These are phyloP conservation scores for Pterocarpus macrocarpus DNA, from an alignment of 306 rosid species.

Conservation along the genomic window DNA sequence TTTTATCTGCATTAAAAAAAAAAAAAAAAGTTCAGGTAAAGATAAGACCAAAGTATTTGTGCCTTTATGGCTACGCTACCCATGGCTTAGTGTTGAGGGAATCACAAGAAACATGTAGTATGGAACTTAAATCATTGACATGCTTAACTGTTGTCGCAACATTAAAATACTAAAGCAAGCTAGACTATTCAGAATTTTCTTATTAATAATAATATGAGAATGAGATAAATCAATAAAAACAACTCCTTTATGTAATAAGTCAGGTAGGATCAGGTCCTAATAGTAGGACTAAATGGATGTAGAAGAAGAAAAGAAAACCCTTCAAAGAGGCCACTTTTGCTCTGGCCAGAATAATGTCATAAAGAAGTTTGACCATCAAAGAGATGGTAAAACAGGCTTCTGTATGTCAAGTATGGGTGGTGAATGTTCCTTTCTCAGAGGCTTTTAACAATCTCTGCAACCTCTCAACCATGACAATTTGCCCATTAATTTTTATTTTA, in stretches of 20 bases:
- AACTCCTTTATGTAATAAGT: not conserved
- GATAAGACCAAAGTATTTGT: not conserved
- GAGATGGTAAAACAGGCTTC: not conserved
- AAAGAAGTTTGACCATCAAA: not conserved
- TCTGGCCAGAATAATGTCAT: not conserved
- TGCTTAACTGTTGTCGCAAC: not conserved
- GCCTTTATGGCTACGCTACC: constrained; percentile 23
- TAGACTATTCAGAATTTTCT: not conserved
- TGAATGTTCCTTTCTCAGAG: not conserved
- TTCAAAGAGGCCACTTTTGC: not conserved
- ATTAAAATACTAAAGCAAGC: constrained; percentile 13
- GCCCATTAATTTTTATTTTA: not conserved
- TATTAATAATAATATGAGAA: not conserved
- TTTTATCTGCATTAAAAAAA: constrained; percentile 68
- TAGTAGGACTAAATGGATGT: not conserved
- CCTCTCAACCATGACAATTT: not conserved
- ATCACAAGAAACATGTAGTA: constrained; percentile 2
- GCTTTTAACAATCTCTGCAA: not conserved
- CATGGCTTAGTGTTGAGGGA: not conserved
- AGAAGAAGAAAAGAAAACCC: not conserved
- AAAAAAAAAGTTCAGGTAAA: not conserved
- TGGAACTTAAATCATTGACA: constrained; percentile 6
- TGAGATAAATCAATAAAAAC: not conserved
- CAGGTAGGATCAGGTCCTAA: not conserved
- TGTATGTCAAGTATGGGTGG: not conserved